Percentiles rank a stretch among this genome's conserved stretches.
Evolutionary conservation across 2,329 filamentous ascomycete species (phyloP).

Genomic region (Penicillium sp.): DNA sequence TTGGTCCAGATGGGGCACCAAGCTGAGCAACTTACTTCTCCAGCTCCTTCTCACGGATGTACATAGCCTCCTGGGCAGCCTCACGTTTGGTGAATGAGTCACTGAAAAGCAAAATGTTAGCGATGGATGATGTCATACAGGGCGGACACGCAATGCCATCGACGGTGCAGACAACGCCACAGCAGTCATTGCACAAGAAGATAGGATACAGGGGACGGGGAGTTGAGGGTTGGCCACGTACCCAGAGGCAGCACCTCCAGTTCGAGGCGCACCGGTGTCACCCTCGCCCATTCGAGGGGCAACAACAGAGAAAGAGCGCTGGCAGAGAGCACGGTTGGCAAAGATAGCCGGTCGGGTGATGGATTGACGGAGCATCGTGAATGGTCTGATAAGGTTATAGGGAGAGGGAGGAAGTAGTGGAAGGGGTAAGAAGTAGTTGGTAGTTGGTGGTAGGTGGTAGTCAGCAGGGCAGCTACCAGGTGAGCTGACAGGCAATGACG

Average conservation of each 20-base stretch:
- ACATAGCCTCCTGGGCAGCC: conserved; percentile 80
- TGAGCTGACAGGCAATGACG: conserved; percentile 19
- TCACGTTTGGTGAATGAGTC: conserved; percentile 94
- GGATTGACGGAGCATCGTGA: conserved; percentile 70
- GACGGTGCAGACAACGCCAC: background rate
- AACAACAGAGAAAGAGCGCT: conserved; percentile 67
- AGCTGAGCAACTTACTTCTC: conserved; percentile 65
- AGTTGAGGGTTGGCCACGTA: conserved; percentile 30
- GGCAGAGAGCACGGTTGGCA: conserved; percentile 53
- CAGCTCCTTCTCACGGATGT: conserved; percentile 84
- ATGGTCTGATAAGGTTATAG: conserved; percentile 2
- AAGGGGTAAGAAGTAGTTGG: background rate
- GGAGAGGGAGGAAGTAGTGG: background rate
- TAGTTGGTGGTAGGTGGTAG: conserved; percentile 6
- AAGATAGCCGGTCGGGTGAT: conserved; percentile 62
- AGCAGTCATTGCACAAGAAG: background rate
- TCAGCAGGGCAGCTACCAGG: background rate
- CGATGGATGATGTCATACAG: conserved; percentile 22
- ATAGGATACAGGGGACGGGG: conserved; percentile 1
- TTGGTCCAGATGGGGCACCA: too few relatives aligned
- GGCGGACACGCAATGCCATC: conserved; percentile 4
- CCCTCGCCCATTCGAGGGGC: conserved; percentile 68
- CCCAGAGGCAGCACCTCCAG: conserved; percentile 38
- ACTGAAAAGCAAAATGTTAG: conserved; percentile 52
- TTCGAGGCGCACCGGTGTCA: conserved; percentile 63